phyloP scores from a whole-genome alignment of 208 protist species.

The Borovskyia barvae region DNA sequence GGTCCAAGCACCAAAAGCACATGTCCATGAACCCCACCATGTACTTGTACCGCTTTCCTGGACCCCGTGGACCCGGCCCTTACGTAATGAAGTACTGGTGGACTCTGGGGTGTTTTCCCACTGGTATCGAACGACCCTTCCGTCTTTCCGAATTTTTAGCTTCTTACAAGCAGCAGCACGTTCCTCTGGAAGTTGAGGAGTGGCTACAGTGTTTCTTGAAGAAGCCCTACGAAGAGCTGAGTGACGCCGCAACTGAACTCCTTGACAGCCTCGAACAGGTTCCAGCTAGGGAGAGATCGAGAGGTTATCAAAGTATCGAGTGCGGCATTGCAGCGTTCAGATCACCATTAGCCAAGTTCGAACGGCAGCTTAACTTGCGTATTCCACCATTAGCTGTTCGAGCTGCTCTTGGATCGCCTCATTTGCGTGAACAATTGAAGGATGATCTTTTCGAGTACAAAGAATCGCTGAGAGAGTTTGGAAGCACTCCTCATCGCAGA shows the following conservation, averaged over 20 bases:
- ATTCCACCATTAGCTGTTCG: conserved; percentile 63
- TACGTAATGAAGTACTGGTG: conserved; percentile 93
- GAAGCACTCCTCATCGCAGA: conserved; percentile 80
- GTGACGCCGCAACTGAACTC: conserved; percentile 39
- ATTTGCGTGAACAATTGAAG: conserved; percentile 50
- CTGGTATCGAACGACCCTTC: conserved; percentile 75
- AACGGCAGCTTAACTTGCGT: conserved; percentile 52
- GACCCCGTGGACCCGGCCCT: conserved; percentile 71
- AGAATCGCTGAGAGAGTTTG: conserved; percentile 30
- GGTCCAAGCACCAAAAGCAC: conserved; percentile 89
- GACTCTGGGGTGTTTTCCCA: conserved; percentile 88
- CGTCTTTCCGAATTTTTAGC: conserved; percentile 80
- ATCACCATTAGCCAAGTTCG: conserved; percentile 43
- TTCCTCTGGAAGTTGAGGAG: conserved; percentile 87
- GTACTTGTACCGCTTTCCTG: conserved; percentile 85
- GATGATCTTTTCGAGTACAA: conserved; percentile 84
- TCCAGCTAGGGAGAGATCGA: conserved; percentile 26
- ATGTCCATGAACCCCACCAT: conserved; percentile 80
- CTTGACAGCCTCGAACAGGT: conserved; percentile 37
- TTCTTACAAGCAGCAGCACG: conserved; percentile 78
- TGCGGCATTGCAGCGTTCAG: conserved; percentile 31
- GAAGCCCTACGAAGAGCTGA: conserved; percentile 56
- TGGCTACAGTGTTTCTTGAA: conserved; percentile 80
- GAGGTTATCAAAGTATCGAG: conserved; percentile 46
- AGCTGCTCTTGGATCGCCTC: conserved; percentile 30